Base-by-base conservation (phyloP, 1,284 basidiomycete genomes). In the Ceratobasidium sp. region DNA sequence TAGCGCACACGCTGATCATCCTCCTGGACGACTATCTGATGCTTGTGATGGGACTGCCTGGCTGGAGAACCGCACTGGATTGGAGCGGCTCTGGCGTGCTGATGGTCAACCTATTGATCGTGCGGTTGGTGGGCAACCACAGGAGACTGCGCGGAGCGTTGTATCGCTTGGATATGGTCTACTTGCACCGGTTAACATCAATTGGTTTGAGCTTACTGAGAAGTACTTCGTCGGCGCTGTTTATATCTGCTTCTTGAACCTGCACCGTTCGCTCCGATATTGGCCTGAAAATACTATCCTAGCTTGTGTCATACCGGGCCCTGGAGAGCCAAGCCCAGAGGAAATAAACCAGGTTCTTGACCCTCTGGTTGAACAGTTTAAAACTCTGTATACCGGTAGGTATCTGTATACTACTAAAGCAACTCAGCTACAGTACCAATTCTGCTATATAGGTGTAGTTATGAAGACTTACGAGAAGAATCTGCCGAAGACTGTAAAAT, bases 121-220 rank as follows among this genome's bases (percentile, higher is more conserved):
- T 55, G 18, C 10, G 3, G 6, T 3, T 46, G 44, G 13, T 12
- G 49, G 49, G 3, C 10, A 18, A 12, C 60, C 60, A 39, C 13
- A 10, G 5, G 33, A 40, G 5, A 15, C 5, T 6, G 6, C 49
- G 1, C 20, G 3, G 10, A 63, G 33, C 1, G 4, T 33, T 26
- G 28, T 69, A 6, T 56, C 67, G 20, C 67, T 69, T 26, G 67
- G 67, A 6, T 69, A 49, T 55, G 67, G 67, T 15, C 67, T 55
- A 3, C 28, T 69, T 69, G 67, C 49, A 46, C 15, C 42, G 3
- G 33, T 55, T 1, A 69, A 69, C 49, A 39, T 69, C 15, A 51
- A 69, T 28, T 69, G 67, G 67, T 69, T 69, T 39, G 33, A 23
- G 49, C 39, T 69, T 3, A 10, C 46, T 3, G 49, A 69, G 2